Conservation (phyloP, 2,329 filamentous ascomycete species). For the Hypoxylon sp. region DNA sequence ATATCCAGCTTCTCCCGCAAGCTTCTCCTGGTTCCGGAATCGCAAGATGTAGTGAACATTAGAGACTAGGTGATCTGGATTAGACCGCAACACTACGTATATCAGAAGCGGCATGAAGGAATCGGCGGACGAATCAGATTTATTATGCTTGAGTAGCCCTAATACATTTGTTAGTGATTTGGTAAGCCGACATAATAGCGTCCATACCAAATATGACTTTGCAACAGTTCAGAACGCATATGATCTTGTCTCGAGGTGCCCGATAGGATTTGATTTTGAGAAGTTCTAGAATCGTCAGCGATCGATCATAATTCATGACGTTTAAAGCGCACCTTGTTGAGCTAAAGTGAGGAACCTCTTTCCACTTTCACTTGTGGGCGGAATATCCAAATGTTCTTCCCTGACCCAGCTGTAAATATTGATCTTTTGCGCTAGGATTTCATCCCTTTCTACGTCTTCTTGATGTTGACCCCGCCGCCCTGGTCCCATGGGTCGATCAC, state of each 20-base stretch:
- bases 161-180: constrained; percentile 34
- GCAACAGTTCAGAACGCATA: constrained; percentile 98
- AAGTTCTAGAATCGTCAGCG: constrained; percentile 74
- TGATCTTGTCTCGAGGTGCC: constrained; percentile 97
- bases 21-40: constrained; percentile 97
- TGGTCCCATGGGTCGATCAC: constrained; percentile 79
- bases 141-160: constrained; percentile 91
- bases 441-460: constrained; percentile 96
- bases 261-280: constrained; percentile 97
- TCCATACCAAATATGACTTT: constrained; percentile 94
- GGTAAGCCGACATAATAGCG: background rate
- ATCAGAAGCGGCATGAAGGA: constrained; percentile 96
- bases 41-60: constrained; percentile 98
- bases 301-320: constrained; percentile 6
- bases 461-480: constrained; percentile 96
- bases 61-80: constrained; percentile 94
- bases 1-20: constrained; percentile 97
- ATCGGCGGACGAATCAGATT: constrained; percentile 94
- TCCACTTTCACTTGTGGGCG: constrained; percentile 85
- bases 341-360: constrained; percentile 89
- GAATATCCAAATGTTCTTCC: constrained; percentile 94
- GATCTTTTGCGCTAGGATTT: constrained; percentile 96
- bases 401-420: constrained; percentile 96
- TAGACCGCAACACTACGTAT: constrained; percentile 94
- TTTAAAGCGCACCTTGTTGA: constrained; percentile 76